A percentile compares a stretch with the other conserved stretches of the same genome.
phyloP scores from a whole-genome alignment of 2,329 filamentous ascomycete genomes.

The Grosmannia penicillata region DNA sequence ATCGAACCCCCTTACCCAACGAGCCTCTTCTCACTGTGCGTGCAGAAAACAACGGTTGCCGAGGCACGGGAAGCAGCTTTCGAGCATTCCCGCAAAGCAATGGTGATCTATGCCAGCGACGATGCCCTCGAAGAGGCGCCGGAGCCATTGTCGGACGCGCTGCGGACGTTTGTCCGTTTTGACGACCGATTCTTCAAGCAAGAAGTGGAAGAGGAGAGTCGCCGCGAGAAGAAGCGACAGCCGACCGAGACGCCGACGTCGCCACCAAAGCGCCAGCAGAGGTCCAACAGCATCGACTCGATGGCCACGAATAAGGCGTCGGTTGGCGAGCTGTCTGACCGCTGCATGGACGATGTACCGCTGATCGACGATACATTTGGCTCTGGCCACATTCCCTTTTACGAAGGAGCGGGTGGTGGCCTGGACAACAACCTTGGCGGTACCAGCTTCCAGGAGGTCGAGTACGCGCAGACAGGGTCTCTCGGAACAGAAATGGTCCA shows the following conservation, averaged over 20 bases:
- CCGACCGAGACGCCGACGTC: conserved; percentile 15
- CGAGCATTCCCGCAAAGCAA: conserved; percentile 9
- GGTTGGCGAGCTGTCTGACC: conserved; percentile 20
- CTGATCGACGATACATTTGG: conserved; percentile 1
- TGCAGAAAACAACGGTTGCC: conserved; percentile 10
- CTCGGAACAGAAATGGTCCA: conserved; percentile 9
- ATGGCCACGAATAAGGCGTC: conserved; percentile 32
- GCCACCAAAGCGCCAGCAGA: conserved; percentile 29
- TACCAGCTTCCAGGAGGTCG: not conserved
- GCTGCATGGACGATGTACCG: conserved; percentile 9
- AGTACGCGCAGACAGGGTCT: not conserved
- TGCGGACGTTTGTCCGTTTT: conserved; percentile 18
- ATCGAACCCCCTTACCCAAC: no score
- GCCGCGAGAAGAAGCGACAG: conserved; percentile 14
- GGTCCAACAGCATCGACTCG: conserved; percentile 29
- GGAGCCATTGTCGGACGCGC: conserved; percentile 13
- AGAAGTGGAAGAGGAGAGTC: conserved; percentile 15
- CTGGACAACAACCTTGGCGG: not conserved
- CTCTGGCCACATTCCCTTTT: not conserved
- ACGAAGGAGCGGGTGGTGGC: not conserved
- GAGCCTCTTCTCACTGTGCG: not conserved
- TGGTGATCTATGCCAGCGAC: conserved; percentile 18
- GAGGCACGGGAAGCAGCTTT: conserved; percentile 11
- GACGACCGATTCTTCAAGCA: conserved; percentile 21
- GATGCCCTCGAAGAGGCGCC: conserved; percentile 13